phyloP scores from a whole-genome alignment of 2,329 filamentous ascomycete species.

The Claviceps monticola region DNA sequence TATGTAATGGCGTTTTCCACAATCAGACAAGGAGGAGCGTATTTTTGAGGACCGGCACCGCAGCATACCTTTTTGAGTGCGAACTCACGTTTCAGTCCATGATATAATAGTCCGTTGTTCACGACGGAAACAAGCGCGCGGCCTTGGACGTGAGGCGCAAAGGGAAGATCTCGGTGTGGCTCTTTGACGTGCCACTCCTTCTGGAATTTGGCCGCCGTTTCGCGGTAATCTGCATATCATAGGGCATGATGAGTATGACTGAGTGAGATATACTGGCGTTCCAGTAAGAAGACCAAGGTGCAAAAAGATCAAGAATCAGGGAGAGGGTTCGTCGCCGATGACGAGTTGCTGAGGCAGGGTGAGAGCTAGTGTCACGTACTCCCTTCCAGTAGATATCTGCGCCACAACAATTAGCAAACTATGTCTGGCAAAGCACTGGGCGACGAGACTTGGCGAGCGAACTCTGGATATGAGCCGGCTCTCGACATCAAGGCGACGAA shows the following conservation, averaged over 20 bases:
- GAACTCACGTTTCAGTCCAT: slow-evolving; percentile 43
- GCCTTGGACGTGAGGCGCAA: slow-evolving; percentile 50
- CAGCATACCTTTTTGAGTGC: slow-evolving; percentile 33
- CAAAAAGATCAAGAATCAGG: background rate
- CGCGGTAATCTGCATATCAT: slow-evolving; percentile 43
- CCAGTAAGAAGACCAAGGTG: background rate
- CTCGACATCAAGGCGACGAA: slow-evolving; percentile 9
- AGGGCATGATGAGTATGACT: background rate
- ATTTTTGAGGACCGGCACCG: slow-evolving; percentile 5
- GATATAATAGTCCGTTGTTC: slow-evolving; percentile 49
- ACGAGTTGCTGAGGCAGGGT: background rate
- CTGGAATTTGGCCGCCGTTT: slow-evolving; percentile 53
- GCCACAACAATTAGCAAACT: slow-evolving; percentile 4
- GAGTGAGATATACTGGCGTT: background rate
- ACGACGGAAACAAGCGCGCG: slow-evolving; percentile 49
- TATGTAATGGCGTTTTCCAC: slow-evolving; percentile 18
- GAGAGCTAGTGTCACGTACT: slow-evolving; percentile 34
- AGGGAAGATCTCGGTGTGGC: slow-evolving; percentile 48
- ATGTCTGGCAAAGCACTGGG: slow-evolving; percentile 3
- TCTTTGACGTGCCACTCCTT: slow-evolving; percentile 53
- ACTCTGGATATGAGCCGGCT: background rate
- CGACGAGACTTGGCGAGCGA: slow-evolving; percentile 3
- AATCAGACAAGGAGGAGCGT: background rate
- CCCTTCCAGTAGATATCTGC: slow-evolving; percentile 47
- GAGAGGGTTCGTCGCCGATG: background rate